Percentiles rank a stretch among this genome's conserved stretches.
These are phyloP conservation scores for Camelina laxa DNA, from an alignment of 345 rosid genomes.

Conservation along the genomic window DNA sequence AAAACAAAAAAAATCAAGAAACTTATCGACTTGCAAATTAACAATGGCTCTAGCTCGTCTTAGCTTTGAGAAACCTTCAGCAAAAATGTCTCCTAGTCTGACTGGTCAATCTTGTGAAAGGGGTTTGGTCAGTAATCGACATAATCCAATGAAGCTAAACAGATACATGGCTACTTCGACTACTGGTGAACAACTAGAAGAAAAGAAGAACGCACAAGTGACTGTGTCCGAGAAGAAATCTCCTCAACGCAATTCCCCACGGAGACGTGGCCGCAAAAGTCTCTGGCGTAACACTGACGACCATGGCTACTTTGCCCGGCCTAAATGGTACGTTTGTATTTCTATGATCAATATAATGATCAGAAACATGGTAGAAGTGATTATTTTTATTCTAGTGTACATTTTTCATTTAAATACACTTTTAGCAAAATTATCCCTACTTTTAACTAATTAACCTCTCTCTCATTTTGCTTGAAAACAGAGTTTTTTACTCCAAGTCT, in stretches of 20 bases:
- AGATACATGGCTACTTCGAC: constrained; percentile 50
- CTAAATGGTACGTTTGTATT: constrained; percentile 50
- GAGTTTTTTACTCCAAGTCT: constrained; percentile 68
- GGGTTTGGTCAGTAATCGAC: constrained; percentile 33
- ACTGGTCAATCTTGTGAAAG: constrained; percentile 22
- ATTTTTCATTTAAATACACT: not conserved
- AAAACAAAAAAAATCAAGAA: not conserved
- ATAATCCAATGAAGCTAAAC: constrained; percentile 41
- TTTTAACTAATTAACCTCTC: not conserved
- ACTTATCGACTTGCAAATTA: not conserved
- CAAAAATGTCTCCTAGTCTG: constrained; percentile 47
- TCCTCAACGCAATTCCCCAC: constrained; percentile 40
- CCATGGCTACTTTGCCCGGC: constrained; percentile 51
- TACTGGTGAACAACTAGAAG: constrained; percentile 46
- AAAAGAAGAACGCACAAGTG: constrained; percentile 50
- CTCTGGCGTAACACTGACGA: constrained; percentile 60
- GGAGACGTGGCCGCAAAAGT: constrained; percentile 56
- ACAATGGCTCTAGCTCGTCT: constrained; percentile 69
- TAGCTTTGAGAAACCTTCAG: constrained; percentile 60
- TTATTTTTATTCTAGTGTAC: not conserved
- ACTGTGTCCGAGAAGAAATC: constrained; percentile 53
- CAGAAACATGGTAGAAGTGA: too few species aligned
- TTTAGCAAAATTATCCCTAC: not conserved
- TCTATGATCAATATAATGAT: not conserved
- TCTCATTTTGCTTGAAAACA: not conserved